phyloP scores from a whole-genome alignment of 306 rosid genomes.

The Sphenostylis stenocarpa region DNA sequence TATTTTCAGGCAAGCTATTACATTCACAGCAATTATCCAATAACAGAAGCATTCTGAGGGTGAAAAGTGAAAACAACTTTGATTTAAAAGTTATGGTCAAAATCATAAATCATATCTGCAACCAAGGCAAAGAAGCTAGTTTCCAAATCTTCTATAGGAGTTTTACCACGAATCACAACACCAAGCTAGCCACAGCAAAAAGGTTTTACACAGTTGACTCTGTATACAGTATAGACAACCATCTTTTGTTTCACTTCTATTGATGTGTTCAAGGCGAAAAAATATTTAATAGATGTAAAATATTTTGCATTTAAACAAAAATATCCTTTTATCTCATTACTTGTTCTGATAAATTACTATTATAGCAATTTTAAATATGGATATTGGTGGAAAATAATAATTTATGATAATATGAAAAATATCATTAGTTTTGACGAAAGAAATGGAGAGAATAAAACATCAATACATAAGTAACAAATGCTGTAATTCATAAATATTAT shows the following conservation, averaged over 20 bases:
- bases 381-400: neutral
- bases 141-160: neutral
- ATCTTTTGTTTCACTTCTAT: neutral
- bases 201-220: neutral
- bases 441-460: neutral
- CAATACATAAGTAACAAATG: neutral
- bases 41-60: slow-evolving; percentile 4
- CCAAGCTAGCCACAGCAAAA: neutral
- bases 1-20: slow-evolving; percentile 8
- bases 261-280: neutral
- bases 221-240: neutral
- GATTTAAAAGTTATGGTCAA: slow-evolving; percentile 11
- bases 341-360: neutral
- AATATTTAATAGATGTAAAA: neutral
- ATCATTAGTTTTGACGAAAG: neutral
- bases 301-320: neutral
- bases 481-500: neutral
- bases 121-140: neutral
- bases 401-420: neutral
- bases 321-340: neutral
- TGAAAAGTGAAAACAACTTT: neutral
- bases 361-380: neutral
- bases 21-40: slow-evolving; percentile 12
- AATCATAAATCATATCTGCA: slow-evolving; percentile 30
- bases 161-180: neutral